Conservation (phyloP, 768 basidiomycete species). For the Kwoniella mangroviensis region DNA sequence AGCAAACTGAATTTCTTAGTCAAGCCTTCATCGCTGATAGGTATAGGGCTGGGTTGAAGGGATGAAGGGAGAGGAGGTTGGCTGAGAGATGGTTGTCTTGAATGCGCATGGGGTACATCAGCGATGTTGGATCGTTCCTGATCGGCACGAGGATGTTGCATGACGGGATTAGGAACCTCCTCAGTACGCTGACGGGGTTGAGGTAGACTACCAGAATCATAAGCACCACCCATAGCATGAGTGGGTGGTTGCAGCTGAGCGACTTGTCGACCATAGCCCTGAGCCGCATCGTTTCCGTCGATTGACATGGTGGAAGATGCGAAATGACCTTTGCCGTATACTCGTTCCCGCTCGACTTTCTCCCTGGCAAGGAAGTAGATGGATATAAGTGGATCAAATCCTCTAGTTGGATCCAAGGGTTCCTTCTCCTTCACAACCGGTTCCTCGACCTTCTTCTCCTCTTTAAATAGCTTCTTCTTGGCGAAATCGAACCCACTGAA, state of each 20-base stretch:
- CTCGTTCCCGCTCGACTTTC: conserved; percentile 89
- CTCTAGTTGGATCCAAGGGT: conserved; percentile 77
- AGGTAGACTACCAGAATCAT: conserved; percentile 60
- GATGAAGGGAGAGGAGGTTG: conserved; percentile 63
- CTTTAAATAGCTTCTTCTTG: conserved; percentile 80
- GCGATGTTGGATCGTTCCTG: conserved; percentile 47
- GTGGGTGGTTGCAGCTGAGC: conserved; percentile 58
- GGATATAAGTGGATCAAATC: conserved; percentile 91
- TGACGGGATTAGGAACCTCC: conserved; percentile 52
- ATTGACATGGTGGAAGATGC: conserved; percentile 79
- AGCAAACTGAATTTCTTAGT: conserved; percentile 44
- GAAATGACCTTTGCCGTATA: conserved; percentile 92
- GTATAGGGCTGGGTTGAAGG: conserved; percentile 43
- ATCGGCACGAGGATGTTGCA: conserved; percentile 58
- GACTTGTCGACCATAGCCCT: conserved; percentile 47
- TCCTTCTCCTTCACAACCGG: conserved; percentile 50
- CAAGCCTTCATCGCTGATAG: conserved; percentile 25
- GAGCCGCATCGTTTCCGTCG: conserved; percentile 29
- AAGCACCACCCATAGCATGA: conserved; percentile 64
- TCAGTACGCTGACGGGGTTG: conserved; percentile 37
- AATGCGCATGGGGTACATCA: conserved; percentile 46
- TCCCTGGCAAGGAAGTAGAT: conserved; percentile 96
- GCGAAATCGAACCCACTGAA: conserved; percentile 93
- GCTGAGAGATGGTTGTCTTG: conserved; percentile 27
- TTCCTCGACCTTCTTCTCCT: conserved; percentile 52